Percentiles rank a stretch among this genome's conserved stretches.
These are phyloP conservation scores for Sanghuangporus weigelae DNA, from an alignment of 1,284 basidiomycete species.

Conservation along the genomic window DNA sequence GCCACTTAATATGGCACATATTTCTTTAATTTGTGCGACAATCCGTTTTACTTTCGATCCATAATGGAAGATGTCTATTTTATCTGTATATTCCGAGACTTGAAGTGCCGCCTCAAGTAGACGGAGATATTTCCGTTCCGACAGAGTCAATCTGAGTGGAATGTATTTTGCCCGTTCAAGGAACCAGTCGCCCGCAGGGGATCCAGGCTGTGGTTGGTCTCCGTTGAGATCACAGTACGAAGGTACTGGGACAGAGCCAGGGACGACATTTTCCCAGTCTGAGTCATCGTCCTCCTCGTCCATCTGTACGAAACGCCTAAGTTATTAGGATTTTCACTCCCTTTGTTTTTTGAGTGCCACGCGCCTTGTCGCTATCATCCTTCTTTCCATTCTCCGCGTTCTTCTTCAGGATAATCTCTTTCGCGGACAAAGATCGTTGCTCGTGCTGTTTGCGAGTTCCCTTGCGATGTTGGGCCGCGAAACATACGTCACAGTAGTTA, in stretches of 20 bases:
- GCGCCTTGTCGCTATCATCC: slow-evolving; percentile 25
- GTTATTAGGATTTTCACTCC: slow-evolving; percentile 6
- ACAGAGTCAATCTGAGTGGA: slow-evolving; percentile 64
- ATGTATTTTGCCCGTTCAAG: slow-evolving; percentile 72
- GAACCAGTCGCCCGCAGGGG: slow-evolving; percentile 73
- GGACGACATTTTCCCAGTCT: slow-evolving; percentile 40
- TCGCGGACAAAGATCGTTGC: slow-evolving; percentile 40
- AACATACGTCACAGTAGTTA: slow-evolving; percentile 77
- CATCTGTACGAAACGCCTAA: slow-evolving; percentile 34
- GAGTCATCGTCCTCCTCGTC: slow-evolving; percentile 35
- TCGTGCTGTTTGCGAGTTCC: slow-evolving; percentile 64
- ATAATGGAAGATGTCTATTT: slow-evolving; percentile 72
- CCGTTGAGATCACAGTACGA: slow-evolving; percentile 28
- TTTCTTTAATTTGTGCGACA: slow-evolving; percentile 74
- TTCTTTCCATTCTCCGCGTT: slow-evolving; percentile 19
- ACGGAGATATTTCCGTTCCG: slow-evolving; percentile 74
- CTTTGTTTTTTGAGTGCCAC: slow-evolving; percentile 7
- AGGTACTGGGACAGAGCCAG: slow-evolving; percentile 30
- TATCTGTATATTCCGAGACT: slow-evolving; percentile 82
- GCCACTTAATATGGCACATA: slow-evolving; percentile 79
- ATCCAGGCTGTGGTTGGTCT: slow-evolving; percentile 48
- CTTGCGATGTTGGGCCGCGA: slow-evolving; percentile 74
- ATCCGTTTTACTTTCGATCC: slow-evolving; percentile 76
- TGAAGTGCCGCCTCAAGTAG: slow-evolving; percentile 74
- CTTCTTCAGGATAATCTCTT: slow-evolving; percentile 25